Conservation (phyloP, 768 basidiomycete genomes). For the Mycena alexandri region DNA sequence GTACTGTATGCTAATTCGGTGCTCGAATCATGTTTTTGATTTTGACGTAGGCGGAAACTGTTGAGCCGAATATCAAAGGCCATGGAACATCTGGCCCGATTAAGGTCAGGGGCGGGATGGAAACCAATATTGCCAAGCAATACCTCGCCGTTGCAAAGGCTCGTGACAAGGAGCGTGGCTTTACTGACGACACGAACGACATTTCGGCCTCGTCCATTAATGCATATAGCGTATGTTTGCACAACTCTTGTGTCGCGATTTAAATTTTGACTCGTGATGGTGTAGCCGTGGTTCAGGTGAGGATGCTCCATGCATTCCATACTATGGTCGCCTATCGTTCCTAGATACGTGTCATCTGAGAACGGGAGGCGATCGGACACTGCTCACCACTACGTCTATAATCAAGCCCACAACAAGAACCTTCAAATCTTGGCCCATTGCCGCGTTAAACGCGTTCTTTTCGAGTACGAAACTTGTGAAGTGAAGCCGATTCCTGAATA, state of each 20-base stretch:
- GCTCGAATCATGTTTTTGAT: neutral
- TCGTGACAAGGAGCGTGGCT: constrained; percentile 62
- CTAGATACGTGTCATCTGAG: constrained; percentile 67
- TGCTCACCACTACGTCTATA: constrained; percentile 66
- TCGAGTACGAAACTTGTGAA: constrained; percentile 55
- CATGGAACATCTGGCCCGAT: constrained; percentile 67
- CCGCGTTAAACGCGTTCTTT: constrained; percentile 62
- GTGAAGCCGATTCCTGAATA: constrained; percentile 18
- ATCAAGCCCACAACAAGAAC: constrained; percentile 57
- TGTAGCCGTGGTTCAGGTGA: constrained; percentile 69
- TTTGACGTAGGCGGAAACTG: constrained; percentile 55
- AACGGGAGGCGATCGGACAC: constrained; percentile 71
- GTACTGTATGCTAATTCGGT: constrained; percentile 43
- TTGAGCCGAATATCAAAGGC: constrained; percentile 45
- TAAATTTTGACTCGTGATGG: neutral
- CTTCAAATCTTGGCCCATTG: constrained; percentile 53
- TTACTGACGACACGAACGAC: constrained; percentile 61
- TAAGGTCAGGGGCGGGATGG: constrained; percentile 57
- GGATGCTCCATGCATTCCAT: constrained; percentile 17
- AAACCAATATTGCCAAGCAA: constrained; percentile 57
- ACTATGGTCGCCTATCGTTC: neutral
- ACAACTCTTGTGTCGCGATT: too few relatives aligned
- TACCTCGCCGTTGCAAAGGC: constrained; percentile 59
- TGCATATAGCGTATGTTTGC: constrained; percentile 59
- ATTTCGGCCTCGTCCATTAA: constrained; percentile 54